Percentiles rank a stretch among this genome's conserved stretches.
Conservation (phyloP, 2,329 filamentous ascomycete species). For the Penicillium sclerotiorum region DNA sequence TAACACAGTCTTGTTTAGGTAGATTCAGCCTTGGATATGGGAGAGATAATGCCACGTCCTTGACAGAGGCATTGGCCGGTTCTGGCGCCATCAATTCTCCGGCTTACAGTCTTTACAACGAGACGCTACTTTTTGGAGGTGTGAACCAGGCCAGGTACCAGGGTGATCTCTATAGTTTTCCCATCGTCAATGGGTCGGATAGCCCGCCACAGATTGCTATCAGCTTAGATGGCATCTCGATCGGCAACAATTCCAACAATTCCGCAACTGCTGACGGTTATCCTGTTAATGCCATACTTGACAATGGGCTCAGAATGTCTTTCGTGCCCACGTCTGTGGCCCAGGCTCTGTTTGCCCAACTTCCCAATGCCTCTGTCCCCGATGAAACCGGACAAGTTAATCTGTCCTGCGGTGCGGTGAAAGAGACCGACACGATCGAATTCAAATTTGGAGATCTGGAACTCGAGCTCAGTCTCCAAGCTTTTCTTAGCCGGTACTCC, state of each 20-base stretch:
- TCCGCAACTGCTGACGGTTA: background rate
- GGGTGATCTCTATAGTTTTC: slow-evolving; percentile 6
- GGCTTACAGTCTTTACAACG: slow-evolving; percentile 10
- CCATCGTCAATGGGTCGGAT: slow-evolving; percentile 7
- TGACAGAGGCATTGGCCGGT: slow-evolving; percentile 11
- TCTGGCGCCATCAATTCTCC: slow-evolving; percentile 9
- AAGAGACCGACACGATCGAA: background rate
- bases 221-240: slow-evolving; percentile 4
- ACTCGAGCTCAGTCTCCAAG: slow-evolving; percentile 1
- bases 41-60: slow-evolving; percentile 8
- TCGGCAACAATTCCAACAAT: slow-evolving; percentile 4
- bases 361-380: background rate
- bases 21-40: slow-evolving; percentile 5
- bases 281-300: slow-evolving; percentile 4
- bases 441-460: slow-evolving; percentile 9
- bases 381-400: slow-evolving; percentile 6
- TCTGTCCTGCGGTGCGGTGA: slow-evolving; percentile 5
- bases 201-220: slow-evolving; percentile 1
- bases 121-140: slow-evolving; percentile 10
- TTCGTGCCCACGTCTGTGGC: slow-evolving; percentile 8
- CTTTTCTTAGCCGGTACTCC: background rate
- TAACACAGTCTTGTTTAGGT: background rate
- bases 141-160: slow-evolving; percentile 12
- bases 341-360: slow-evolving; percentile 1
- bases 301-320: background rate